Evolutionary conservation across 78 protist genomes (phyloP).

Genomic region (Diacronema lutheri): DNA sequence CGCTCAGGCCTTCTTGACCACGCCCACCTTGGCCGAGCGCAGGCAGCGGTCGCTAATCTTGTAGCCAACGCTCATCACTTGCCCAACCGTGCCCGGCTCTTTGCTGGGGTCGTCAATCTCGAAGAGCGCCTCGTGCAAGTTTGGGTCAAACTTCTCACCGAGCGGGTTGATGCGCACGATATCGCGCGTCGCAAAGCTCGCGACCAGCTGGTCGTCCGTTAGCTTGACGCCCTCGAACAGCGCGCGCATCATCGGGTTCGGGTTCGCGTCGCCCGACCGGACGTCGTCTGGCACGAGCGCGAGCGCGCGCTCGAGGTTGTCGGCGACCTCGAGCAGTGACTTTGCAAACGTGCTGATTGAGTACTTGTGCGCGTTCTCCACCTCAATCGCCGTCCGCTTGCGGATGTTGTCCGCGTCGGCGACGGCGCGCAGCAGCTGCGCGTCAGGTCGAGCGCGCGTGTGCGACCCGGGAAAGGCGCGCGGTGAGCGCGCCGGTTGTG

Average conservation of each 20-base stretch:
- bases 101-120: slow-evolving; percentile 32
- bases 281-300: slow-evolving; percentile 13
- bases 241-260: not conserved
- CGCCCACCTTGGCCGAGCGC: slow-evolving; percentile 59
- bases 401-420: slow-evolving; percentile 55
- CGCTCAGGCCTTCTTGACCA: not conserved
- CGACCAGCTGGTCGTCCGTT: slow-evolving; percentile 3
- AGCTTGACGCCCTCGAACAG: slow-evolving; percentile 41
- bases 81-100: slow-evolving; percentile 42
- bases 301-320: slow-evolving; percentile 39
- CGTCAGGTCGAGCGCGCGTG: too few relatives aligned
- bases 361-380: slow-evolving; percentile 42
- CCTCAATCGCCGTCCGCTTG: slow-evolving; percentile 34
- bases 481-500: too few relatives aligned
- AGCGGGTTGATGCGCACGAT: slow-evolving; percentile 28
- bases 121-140: slow-evolving; percentile 51
- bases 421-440: slow-evolving; percentile 30
- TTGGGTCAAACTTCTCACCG: slow-evolving; percentile 54
- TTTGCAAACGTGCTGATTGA: slow-evolving; percentile 33
- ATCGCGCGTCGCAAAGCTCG: slow-evolving; percentile 2
- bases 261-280: not conserved
- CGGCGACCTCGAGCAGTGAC: slow-evolving; percentile 53
- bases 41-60: slow-evolving; percentile 31
- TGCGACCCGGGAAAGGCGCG: too few relatives aligned
- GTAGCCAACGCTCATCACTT: slow-evolving; percentile 41